Evolutionary conservation across 2,329 filamentous ascomycete genomes (phyloP).

Genomic region (Canariomyces notabilis): DNA sequence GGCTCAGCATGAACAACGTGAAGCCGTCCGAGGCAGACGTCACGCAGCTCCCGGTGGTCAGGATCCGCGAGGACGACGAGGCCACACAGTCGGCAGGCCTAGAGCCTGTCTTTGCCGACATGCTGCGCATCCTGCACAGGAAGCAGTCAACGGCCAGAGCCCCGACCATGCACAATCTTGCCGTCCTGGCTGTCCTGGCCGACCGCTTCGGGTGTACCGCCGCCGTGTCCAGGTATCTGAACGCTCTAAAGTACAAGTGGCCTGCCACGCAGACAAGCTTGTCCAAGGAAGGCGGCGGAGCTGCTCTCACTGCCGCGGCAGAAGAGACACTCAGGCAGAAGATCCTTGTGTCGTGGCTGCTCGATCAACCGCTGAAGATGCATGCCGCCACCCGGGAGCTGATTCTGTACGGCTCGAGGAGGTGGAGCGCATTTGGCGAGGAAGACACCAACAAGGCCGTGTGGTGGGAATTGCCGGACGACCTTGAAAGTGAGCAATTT

Average conservation of each 20-base stretch:
- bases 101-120: conserved; percentile 60
- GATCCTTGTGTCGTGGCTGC: conserved; percentile 59
- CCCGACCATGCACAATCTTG: conserved; percentile 56
- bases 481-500: conserved; percentile 54
- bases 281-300: conserved; percentile 30
- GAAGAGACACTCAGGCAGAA: conserved; percentile 68
- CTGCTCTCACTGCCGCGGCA: conserved; percentile 36
- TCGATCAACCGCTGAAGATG: conserved; percentile 58
- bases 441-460: conserved; percentile 29
- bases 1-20: conserved; percentile 43
- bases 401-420: conserved; percentile 58
- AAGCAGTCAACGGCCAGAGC: conserved; percentile 41
- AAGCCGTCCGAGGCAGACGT: conserved; percentile 42
- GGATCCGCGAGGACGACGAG: conserved; percentile 63
- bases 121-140: conserved; percentile 62
- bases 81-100: conserved; percentile 57
- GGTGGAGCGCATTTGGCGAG: conserved; percentile 46
- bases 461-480: conserved; percentile 70
- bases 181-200: conserved; percentile 64
- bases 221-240: conserved; percentile 50
- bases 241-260: conserved; percentile 50
- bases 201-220: conserved; percentile 66
- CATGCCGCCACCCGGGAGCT: conserved; percentile 59
- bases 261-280: conserved; percentile 36
- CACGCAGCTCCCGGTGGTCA: conserved; percentile 56